Base-by-base conservation (phyloP, 202 grass and related monocot species). In the Saccharum hybrid region DNA sequence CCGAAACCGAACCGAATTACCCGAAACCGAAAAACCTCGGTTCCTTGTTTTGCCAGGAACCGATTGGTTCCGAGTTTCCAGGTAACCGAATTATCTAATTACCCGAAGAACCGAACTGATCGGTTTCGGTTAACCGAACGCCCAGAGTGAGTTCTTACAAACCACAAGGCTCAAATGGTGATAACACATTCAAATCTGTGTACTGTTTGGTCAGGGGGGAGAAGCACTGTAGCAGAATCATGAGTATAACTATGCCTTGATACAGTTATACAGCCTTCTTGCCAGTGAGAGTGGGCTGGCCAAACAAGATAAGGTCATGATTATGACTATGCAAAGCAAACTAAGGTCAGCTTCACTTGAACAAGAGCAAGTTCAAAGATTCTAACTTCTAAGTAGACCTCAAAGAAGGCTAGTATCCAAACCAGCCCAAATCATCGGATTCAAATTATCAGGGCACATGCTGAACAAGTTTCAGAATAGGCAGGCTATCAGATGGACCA, bases 151-250 rank as follows among this genome's bases (percentile, higher is more conserved):
- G 41, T 75, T 49, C 34, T 71, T 72, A 60, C 10, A 61, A 33
- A 85, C 61, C 41, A 18, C 19, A 81, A 10, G 41, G 23, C 15
- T 66, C 71, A 60, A 60, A 82, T 40, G 38, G 30, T 52, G 5
- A 85, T 60, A 82, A 59, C 3, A 36, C 56, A 65, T 77, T 42
- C 65, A 82, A 72, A 77, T 81, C 19, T n/a, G 30, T 22, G 18
- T n/a, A 60, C 10, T 51, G 33, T 46, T 66, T 65, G 60, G 42
- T 14, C 46, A 66, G 63, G 7, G 7, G 39, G 34, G 3, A 71
- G 34, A 28, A 28, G 26, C 26, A 28, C 26, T 28, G 3, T 77
- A 2, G 79, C 51, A 75, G 21, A 42, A 56, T 34, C 46, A 64
- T 76, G 51, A 22, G 64, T 30, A 34, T 21, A 76, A 22, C 14